Evolutionary conservation across 1,139 yeast genomes (phyloP).

Genomic region (Geotrichum klebahnii): DNA sequence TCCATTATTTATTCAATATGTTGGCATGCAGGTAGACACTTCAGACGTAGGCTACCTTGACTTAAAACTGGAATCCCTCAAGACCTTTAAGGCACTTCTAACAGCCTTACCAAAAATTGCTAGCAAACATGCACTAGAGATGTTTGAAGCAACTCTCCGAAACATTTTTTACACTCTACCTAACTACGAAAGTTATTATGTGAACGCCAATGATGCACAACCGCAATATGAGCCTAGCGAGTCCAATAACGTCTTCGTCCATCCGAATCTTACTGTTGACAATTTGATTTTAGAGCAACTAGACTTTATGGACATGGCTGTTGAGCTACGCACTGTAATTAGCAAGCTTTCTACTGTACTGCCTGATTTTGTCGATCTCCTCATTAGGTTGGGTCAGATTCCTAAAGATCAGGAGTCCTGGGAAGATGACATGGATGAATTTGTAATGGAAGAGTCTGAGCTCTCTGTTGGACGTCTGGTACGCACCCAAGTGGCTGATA

Average conservation of each 20-base stretch:
- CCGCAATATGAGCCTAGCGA: slow-evolving; percentile 26
- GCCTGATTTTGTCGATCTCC: slow-evolving; percentile 24
- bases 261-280: slow-evolving; percentile 18
- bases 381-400: slow-evolving; percentile 30
- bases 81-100: slow-evolving; percentile 13
- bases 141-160: slow-evolving; percentile 16
- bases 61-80: slow-evolving; percentile 19
- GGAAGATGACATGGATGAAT: slow-evolving; percentile 57
- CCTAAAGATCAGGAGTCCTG: slow-evolving; percentile 37
- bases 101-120: slow-evolving; percentile 17
- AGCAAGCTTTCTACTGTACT: slow-evolving; percentile 9
- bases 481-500: slow-evolving; percentile 29
- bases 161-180: slow-evolving; percentile 15
- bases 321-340: slow-evolving; percentile 15
- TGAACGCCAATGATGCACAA: slow-evolving; percentile 12
- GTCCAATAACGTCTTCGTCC: slow-evolving; percentile 32
- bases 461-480: slow-evolving; percentile 43
- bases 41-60: slow-evolving; percentile 18
- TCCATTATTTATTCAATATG: slow-evolving; percentile 24
- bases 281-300: slow-evolving; percentile 17
- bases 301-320: slow-evolving; percentile 19
- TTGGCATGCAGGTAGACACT: slow-evolving; percentile 23
- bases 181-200: slow-evolving; percentile 10
- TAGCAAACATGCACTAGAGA: slow-evolving; percentile 8
- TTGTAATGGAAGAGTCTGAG: slow-evolving; percentile 70